These are phyloP conservation scores for Yamadazyma dendronema DNA, from an alignment of 1,139 yeast species.

Conservation along the genomic window DNA sequence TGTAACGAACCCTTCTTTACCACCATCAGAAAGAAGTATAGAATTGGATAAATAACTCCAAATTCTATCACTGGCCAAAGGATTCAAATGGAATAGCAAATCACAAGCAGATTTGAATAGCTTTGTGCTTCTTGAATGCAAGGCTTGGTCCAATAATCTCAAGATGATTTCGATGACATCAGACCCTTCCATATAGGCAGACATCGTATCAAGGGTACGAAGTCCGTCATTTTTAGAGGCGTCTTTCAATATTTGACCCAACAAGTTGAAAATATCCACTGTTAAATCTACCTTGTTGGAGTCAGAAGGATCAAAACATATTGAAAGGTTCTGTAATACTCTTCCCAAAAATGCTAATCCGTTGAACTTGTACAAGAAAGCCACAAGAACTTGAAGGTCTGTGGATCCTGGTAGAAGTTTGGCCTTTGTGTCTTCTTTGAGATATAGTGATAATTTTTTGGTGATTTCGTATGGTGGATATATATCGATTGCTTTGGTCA, in stretches of 20 bases:
- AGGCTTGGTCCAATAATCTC: conserved; percentile 64
- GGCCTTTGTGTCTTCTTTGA: conserved; percentile 63
- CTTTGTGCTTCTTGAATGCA: conserved; percentile 52
- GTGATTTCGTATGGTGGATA: conserved; percentile 51
- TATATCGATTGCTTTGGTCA: conserved; percentile 40
- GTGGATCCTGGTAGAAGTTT: conserved; percentile 54
- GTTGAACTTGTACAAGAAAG: conserved; percentile 70
- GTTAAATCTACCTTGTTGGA: conserved; percentile 37
- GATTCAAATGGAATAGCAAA: conserved; percentile 49
- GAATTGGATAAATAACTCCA: conserved; percentile 80
- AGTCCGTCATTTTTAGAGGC: conserved; percentile 34
- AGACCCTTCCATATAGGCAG: conserved; percentile 59
- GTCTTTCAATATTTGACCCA: conserved; percentile 49
- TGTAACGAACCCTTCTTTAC: conserved; percentile 67
- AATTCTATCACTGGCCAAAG: conserved; percentile 59
- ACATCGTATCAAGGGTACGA: conserved; percentile 52
- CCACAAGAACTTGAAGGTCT: conserved; percentile 51
- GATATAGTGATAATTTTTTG: conserved; percentile 43
- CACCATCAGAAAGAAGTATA: conserved; percentile 59
- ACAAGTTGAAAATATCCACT: conserved; percentile 49
- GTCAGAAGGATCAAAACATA: conserved; percentile 33
- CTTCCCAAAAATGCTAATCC: conserved; percentile 90
- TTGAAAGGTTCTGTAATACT: conserved; percentile 61
- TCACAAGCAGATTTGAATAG: conserved; percentile 49
- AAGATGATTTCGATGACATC: conserved; percentile 71